Evolutionary conservation across 192 early-diverging fungal species (phyloP), one percentile per base, ranked within the genome.

Genomic region (Jimgerdemannia lactiflua): DNA sequence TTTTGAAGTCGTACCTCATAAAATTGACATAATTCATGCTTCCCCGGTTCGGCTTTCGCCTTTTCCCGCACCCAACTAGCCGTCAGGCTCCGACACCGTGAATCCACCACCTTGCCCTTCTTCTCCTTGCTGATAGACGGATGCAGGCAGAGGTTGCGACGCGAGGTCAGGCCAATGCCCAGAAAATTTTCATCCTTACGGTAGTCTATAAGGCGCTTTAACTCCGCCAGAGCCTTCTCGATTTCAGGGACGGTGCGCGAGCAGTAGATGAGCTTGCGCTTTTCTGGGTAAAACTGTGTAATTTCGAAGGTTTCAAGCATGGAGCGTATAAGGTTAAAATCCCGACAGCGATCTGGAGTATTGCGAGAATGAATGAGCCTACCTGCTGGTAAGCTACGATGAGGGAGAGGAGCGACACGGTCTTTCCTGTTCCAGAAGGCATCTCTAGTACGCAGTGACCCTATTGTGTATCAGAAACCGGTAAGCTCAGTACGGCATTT

Each of bases 181-280:
- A 99, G 83, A 85, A 98, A 98, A 39, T 89, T 79, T 65, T 97
- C 95, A 20, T 91, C 81, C 78, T 80, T 85, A 18, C 98, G 84
- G 81, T 96, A 99, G 44, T 86, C 92, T 75, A 97, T 93, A 78
- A 99, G 76, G 29, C 96, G 88, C 78, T 96, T 93, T 73, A 99
- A 88, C 88, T 99, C 98, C 4, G 94, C 94, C 66, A 99, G 82
- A 3, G 97, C 97, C 83, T 99, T 99, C 83, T 99, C 98, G 73
- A 99, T 99, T 77, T 99, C 98, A 8, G 98, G 98, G 19, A 99
- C 97, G 3, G 98, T 99, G 79, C 98, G 95, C 44, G 98, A 99
- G 79, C 98, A 99, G 86, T 99, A 99, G n/a, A 99, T 93, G 11
- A 99, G 86, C 82, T 99, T 99, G 43, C 97, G 84, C 77, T 96